Conservation (phyloP, 768 basidiomycete genomes). For the Trametes meyenii region DNA sequence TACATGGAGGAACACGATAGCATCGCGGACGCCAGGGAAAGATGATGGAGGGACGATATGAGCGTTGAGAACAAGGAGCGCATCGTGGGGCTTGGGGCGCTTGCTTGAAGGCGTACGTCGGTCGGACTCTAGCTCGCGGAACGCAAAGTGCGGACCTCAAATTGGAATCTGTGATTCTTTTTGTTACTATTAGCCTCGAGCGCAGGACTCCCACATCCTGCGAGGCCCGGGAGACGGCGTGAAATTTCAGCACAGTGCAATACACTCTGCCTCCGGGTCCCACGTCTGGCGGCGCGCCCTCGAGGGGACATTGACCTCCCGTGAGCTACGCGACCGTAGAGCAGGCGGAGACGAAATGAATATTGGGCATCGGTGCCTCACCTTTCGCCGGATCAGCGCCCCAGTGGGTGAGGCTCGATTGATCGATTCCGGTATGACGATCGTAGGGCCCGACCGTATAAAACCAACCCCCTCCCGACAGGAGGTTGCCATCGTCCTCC, state of each 20-base stretch:
- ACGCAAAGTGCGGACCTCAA: slow-evolving; percentile 24
- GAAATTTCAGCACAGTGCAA: background rate
- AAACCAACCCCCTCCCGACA: background rate
- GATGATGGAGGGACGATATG: too few relatives aligned
- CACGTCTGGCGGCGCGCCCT: background rate
- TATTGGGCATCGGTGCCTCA: background rate
- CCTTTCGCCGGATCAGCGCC: slow-evolving; percentile 13
- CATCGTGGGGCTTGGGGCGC: background rate
- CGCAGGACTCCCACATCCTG: background rate
- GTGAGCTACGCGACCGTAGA: background rate
- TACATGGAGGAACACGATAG: too few relatives aligned
- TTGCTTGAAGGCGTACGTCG: background rate
- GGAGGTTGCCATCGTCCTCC: background rate
- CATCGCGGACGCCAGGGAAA: too few relatives aligned
- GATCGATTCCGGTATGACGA: slow-evolving; percentile 15
- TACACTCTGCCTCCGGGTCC: background rate
- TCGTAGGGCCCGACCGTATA: slow-evolving; percentile 1
- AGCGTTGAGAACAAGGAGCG: too few relatives aligned
- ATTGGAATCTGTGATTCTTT: slow-evolving; percentile 5
- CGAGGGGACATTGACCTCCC: background rate
- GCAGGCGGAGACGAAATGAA: slow-evolving; percentile 16
- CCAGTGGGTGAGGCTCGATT: slow-evolving; percentile 2
- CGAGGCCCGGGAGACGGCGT: background rate
- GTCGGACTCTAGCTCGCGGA: slow-evolving; percentile 20
- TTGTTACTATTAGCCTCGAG: background rate